These are phyloP conservation scores for Fraxinus excelsior DNA, from an alignment of 257 asterid species.

Conservation along the genomic window DNA sequence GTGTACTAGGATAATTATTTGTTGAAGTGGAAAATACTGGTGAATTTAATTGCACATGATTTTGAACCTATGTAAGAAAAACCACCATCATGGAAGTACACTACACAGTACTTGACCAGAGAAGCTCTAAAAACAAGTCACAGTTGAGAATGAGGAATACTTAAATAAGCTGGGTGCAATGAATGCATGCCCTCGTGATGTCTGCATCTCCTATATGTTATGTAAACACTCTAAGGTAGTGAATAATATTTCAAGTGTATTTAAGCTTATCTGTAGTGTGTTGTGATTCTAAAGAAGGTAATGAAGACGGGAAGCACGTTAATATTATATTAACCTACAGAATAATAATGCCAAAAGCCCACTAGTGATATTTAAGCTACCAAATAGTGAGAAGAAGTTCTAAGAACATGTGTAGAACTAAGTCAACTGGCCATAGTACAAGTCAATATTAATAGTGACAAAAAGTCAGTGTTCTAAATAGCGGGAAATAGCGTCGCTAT, in stretches of 20 bases:
- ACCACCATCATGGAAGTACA: background rate
- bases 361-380: background rate
- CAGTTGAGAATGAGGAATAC: conserved; percentile 6
- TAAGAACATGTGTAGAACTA: background rate
- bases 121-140: background rate
- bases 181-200: background rate
- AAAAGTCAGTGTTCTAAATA: too few relatives aligned
- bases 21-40: background rate
- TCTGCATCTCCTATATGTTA: background rate
- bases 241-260: background rate
- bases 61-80: background rate
- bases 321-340: background rate
- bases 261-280: background rate
- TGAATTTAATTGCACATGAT: background rate
- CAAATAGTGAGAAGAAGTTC: background rate
- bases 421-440: background rate
- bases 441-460: background rate
- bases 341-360: background rate
- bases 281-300: background rate
- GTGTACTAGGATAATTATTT: background rate
- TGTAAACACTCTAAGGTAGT: background rate
- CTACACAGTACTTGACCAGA: background rate
- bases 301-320: background rate
- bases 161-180: background rate
- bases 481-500: too few relatives aligned